Percentiles rank a stretch among this genome's conserved stretches.
Conservation (phyloP, 2,329 filamentous ascomycete genomes). For the Sordariomycetes sp. region DNA sequence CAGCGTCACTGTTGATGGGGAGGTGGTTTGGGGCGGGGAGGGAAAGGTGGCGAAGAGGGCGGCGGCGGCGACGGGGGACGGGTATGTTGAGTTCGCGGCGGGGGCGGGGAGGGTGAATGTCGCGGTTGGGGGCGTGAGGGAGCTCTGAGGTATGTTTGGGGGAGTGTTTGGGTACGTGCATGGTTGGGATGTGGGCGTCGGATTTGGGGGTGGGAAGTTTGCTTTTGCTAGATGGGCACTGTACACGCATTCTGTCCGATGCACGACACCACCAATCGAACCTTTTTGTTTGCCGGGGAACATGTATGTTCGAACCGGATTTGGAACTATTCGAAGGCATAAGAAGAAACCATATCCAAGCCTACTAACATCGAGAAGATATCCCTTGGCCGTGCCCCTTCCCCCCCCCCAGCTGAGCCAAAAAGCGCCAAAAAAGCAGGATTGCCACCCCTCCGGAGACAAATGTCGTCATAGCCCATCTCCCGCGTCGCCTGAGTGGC, state of each 20-base stretch:
- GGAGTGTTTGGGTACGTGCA: neutral
- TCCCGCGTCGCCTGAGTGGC: neutral
- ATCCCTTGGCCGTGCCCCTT: no score
- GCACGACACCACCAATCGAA: no score
- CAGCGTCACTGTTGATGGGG: neutral
- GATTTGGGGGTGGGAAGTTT: neutral
- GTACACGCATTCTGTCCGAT: no score
- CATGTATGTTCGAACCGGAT: no score
- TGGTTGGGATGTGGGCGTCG: neutral
- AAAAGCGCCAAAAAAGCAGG: no score
- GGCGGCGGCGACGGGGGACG: neutral
- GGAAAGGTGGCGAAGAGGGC: neutral
- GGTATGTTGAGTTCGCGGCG: constrained; percentile 3
- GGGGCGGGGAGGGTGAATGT: neutral
- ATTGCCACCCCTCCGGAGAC: neutral
- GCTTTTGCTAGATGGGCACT: no score
- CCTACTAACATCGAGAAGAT: no score
- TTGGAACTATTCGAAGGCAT: no score
- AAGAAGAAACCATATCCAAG: no score
- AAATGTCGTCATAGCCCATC: neutral
- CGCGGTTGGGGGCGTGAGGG: neutral
- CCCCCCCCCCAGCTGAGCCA: no score
- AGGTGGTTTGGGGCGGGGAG: neutral
- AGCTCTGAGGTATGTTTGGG: neutral
- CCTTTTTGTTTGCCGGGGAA: no score